Evolutionary conservation across 306 rosid species (phyloP), one percentile per base, ranked within the genome.

Genomic region (Purshia tridentata): DNA sequence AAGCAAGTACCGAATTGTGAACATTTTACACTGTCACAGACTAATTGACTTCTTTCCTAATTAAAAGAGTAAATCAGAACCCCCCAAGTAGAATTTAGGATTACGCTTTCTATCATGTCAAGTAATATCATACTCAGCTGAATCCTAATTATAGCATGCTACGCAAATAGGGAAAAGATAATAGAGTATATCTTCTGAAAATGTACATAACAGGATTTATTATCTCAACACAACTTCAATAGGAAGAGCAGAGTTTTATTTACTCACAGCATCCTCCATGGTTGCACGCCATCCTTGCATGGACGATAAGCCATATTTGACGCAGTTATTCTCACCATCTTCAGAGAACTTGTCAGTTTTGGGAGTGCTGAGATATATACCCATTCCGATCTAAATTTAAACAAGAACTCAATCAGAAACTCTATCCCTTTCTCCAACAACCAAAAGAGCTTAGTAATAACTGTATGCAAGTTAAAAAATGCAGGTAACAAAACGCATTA

Each of bases 281-380:
- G 95, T 58, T 56, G 96, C 87, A 23, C 99, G 99, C 99, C 99
- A 94, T 35, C 99, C 99, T 88, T 94, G 99, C 99, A 94, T 94
- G 59, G 97, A 94, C 1, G 99, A 91, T 70, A 91, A 77, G 70
- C 99, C 99, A 82, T 82, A 91, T 85, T 90, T 80, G 70, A 91
- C 90, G 67, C 72, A 7, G 37, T 66, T 82, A 79, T 83, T 91
- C 59, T 82, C 95, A 47, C 99, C 99, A 79, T 94, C 96, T 72
- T 91, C 97, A 63, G 97, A 91, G 78, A 78, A 77, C 78, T 94
- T 94, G 4, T 94, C 99, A 61, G 97, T 91, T 84, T 89, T 94
- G 50, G 99, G 99, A 72, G 81, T 86, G 79, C 99, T 94, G 47
- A 94, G 97, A 84, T 94, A 94, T 65, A 85, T 82, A 18, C 99